A percentile compares a stretch with the other conserved stretches of the same genome.
Conservation (phyloP, 352 stramenopile species). For the Phytophthora niederhauseri region DNA sequence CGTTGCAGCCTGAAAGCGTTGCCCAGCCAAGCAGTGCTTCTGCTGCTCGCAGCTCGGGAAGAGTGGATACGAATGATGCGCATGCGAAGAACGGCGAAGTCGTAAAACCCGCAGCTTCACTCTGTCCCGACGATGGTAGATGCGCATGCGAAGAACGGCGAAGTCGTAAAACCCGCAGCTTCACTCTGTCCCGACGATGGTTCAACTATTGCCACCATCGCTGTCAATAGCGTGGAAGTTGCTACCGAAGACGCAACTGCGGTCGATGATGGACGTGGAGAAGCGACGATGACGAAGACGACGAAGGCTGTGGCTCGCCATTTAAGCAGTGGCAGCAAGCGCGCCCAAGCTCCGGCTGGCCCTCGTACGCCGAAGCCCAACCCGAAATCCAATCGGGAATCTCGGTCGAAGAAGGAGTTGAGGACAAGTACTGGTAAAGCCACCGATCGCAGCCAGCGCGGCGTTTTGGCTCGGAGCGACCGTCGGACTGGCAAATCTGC, state of each 20-base stretch:
- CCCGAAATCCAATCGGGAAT: not conserved
- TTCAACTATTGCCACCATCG: constrained; percentile 2
- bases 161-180: not conserved
- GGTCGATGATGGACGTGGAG: not conserved
- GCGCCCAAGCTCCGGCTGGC: not conserved
- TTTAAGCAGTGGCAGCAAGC: not conserved
- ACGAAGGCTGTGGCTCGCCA: not conserved
- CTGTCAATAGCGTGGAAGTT: constrained; percentile 8
- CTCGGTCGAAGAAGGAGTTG: not conserved
- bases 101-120: not conserved
- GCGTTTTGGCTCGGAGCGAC: constrained; percentile 2
- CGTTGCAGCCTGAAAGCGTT: not conserved
- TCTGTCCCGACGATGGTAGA: too few relatives aligned
- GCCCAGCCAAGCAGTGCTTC: not conserved
- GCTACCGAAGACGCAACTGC: constrained; percentile 1
- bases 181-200: not conserved
- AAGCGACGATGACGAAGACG: not conserved
- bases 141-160: not conserved
- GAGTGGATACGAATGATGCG: not conserved
- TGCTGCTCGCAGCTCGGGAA: not conserved
- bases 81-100: not conserved
- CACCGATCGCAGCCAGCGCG: constrained; percentile 8
- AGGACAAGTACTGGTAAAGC: constrained; percentile 6
- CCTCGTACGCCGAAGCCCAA: not conserved
- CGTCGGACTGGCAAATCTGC: constrained; percentile 4